Base-by-base conservation (phyloP, 208 protist genomes). In the Tritrichomonas musculus region DNA sequence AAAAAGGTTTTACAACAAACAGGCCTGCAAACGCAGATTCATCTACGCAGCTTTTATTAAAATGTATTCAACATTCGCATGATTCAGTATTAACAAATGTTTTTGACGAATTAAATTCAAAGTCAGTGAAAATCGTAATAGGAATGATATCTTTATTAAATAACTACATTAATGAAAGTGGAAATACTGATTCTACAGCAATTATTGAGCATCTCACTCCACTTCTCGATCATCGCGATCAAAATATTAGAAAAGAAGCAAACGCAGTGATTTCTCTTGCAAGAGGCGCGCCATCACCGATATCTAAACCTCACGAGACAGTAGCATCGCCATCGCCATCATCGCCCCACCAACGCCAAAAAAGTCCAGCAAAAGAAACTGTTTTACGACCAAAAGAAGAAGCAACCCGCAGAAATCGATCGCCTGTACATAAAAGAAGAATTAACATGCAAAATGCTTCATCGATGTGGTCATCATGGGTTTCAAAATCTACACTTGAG, bases 41-140 rank as follows among this genome's bases (percentile, higher is more conserved):
- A 60, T 41, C 77, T 57, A 57, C 77, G 0, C 14, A 25, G 39
- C 44, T 88, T 36, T 39, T 88, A 1, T 44, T 53, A 60, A 25
- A n/a, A 88, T 88, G 77, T n/a, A n/a, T 57, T 47, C 27, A 20
- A 0, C 11, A 27, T 39, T 88, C 47, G 3, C 47, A 53, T 9
- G 77, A 88, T 9, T 39, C 8, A 47, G 77, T 88, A 17, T 53
- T 88, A 30, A 17, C 53, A 8, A 22, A 33, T 8, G n/a, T 88
- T 17, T 50, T 39, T 39, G 77, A 88, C 33, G 47, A 88, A 88
- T 57, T 88, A 39, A 14, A 3, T 14, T 88, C 77, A 2, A 88
- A 88, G 57, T 88, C 77, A 27, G 47, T 47, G 17, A 88, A 88
- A 88, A 88, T 88, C 11, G 77, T 88, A 11, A 53, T 14, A n/a